Evolutionary conservation across 2,329 filamentous ascomycete genomes (phyloP).

Genomic region (Talaromyces sp.): DNA sequence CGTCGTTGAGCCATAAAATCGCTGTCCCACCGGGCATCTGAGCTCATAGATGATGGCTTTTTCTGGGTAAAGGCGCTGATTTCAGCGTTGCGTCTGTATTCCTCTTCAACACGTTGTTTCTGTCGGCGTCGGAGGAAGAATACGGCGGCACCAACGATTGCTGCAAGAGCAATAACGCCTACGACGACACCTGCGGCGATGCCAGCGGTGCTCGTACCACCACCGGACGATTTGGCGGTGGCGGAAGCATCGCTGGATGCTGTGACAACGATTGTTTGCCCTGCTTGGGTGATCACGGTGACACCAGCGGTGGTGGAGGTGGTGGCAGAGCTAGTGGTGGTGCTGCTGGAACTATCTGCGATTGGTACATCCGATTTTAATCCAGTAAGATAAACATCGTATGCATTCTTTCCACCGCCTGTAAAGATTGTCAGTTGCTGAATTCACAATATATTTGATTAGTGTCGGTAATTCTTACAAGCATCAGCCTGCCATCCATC

Average conservation of each 20-base stretch:
- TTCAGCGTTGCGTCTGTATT: slow-evolving; percentile 76
- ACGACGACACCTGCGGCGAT: slow-evolving; percentile 87
- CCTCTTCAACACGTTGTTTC: slow-evolving; percentile 75
- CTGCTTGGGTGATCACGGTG: slow-evolving; percentile 33
- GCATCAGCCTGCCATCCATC: slow-evolving; percentile 59
- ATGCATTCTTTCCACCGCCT: slow-evolving; percentile 58
- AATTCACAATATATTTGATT: neutral
- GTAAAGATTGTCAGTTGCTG: slow-evolving; percentile 24
- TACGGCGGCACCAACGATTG: slow-evolving; percentile 64
- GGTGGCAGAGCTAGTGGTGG: slow-evolving; percentile 30
- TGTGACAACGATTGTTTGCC: slow-evolving; percentile 35
- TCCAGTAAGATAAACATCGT: slow-evolving; percentile 53
- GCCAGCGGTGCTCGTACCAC: slow-evolving; percentile 68
- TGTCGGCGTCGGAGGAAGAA: slow-evolving; percentile 73
- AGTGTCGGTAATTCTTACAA: slow-evolving; percentile 53
- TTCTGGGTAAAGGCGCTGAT: slow-evolving; percentile 68
- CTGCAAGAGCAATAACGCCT: slow-evolving; percentile 68
- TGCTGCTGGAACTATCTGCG: slow-evolving; percentile 19
- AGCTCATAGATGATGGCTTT: slow-evolving; percentile 59
- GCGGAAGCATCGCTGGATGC: slow-evolving; percentile 20
- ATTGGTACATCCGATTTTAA: slow-evolving; percentile 37
- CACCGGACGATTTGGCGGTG: slow-evolving; percentile 29
- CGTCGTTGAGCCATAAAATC: slow-evolving; percentile 75
- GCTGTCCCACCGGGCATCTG: slow-evolving; percentile 82
- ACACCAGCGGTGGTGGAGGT: slow-evolving; percentile 24